Evolutionary conservation across 768 basidiomycete genomes (phyloP).

Genomic region (Paxillus rubicundulus): DNA sequence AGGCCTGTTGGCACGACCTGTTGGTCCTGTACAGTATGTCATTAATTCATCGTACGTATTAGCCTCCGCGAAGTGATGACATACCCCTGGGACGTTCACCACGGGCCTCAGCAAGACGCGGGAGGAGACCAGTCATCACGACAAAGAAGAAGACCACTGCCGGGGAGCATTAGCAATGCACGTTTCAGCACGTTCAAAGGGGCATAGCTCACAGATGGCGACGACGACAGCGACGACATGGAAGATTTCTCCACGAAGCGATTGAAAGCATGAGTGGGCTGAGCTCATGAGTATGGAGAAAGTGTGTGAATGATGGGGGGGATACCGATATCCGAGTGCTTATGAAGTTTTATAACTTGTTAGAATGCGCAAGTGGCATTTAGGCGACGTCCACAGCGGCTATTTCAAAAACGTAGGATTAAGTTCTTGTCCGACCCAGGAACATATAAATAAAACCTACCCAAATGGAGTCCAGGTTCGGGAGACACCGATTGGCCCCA

Average conservation of each 20-base stretch:
- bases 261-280: background rate
- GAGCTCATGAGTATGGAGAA: background rate
- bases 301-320: too few species aligned
- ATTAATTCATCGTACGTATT: background rate
- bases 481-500: too few species aligned
- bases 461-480: too few species aligned
- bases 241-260: background rate
- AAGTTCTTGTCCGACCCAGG: too few species aligned
- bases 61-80: background rate
- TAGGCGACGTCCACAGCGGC: too few species aligned
- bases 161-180: background rate
- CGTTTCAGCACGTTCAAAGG: background rate
- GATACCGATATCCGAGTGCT: background rate
- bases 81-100: background rate
- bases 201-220: constrained; percentile 4
- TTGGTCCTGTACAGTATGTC: background rate
- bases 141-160: constrained; percentile 1
- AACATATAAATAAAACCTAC: too few species aligned
- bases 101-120: background rate
- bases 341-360: too few species aligned
- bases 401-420: too few species aligned
- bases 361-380: too few species aligned
- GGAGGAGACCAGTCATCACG: background rate
- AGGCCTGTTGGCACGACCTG: background rate
- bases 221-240: background rate